phyloP scores from a whole-genome alignment of 2,329 filamentous ascomycete genomes.

The Periglandula ipomoeae region DNA sequence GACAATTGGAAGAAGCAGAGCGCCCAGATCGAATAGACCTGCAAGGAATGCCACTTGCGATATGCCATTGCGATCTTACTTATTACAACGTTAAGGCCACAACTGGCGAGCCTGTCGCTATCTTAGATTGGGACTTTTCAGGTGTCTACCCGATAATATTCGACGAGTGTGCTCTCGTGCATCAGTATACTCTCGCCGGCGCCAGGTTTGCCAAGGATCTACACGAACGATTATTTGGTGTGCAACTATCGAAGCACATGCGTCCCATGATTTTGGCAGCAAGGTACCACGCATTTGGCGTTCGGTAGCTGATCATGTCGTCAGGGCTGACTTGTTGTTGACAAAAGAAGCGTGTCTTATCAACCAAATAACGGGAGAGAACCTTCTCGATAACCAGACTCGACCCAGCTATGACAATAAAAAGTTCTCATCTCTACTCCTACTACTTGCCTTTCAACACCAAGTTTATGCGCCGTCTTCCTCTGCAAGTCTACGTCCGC shows the following conservation, averaged over 20 bases:
- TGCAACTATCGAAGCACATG: not conserved
- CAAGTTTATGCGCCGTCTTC: no score
- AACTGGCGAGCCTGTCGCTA: constrained; percentile 5
- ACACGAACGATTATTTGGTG: not conserved
- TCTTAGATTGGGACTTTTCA: constrained; percentile 6
- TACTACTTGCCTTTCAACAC: no score
- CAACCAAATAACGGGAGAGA: no score
- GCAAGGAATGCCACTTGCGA: constrained; percentile 5
- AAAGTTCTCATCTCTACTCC: no score
- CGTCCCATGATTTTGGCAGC: not conserved
- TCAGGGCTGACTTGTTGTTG: no score
- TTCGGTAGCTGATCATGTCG: no score
- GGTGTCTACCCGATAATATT: constrained; percentile 7
- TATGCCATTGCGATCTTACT: constrained; percentile 7
- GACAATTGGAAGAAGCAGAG: constrained; percentile 1
- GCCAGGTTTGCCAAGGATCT: not conserved
- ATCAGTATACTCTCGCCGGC: constrained; percentile 1
- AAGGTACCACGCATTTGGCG: no score
- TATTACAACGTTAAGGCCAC: constrained; percentile 6
- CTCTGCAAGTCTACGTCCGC: no score
- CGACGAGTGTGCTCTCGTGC: constrained; percentile 5
- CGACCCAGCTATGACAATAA: no score
- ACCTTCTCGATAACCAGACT: no score
- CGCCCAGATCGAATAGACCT: constrained; percentile 1
- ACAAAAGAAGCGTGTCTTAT: no score